Conservation (phyloP, 2,329 filamentous ascomycete genomes). For the Fusarium miscanthi region DNA sequence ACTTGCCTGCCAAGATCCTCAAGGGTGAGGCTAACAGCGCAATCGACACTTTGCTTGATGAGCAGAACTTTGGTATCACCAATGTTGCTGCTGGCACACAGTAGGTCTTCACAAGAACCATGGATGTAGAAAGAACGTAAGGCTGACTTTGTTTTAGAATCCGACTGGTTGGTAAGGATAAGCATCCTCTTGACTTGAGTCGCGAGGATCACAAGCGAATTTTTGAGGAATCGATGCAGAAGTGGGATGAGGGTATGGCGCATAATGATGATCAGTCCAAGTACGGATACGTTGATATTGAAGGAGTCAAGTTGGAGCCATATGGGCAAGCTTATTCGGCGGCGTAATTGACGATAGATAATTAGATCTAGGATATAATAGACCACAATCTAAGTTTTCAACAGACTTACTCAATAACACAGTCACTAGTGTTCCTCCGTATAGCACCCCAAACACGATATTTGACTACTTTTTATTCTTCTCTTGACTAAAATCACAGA, state of each 20-base stretch:
- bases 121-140: fast-evolving
- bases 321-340: conserved; percentile 46
- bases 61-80: conserved; percentile 60
- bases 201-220: conserved; percentile 46
- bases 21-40: conserved; percentile 55
- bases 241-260: conserved; percentile 48
- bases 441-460: too few species aligned
- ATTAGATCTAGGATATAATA: not conserved
- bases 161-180: conserved; percentile 48
- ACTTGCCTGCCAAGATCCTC: conserved; percentile 44
- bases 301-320: conserved; percentile 47
- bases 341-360: not conserved
- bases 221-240: conserved; percentile 46
- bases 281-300: conserved; percentile 49
- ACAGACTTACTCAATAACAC: too few species aligned
- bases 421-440: not conserved
- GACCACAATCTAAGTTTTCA: not conserved
- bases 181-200: conserved; percentile 71
- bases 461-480: too few species aligned
- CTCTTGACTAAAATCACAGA: too few species aligned
- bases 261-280: conserved; percentile 47
- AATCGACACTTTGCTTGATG: conserved; percentile 59
- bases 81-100: conserved; percentile 48
- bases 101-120: conserved; percentile 34
- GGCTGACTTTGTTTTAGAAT: conserved; percentile 36